Base-by-base conservation (phyloP, 2,329 filamentous ascomycete species). In the Sphaerostilbella broomeana region DNA sequence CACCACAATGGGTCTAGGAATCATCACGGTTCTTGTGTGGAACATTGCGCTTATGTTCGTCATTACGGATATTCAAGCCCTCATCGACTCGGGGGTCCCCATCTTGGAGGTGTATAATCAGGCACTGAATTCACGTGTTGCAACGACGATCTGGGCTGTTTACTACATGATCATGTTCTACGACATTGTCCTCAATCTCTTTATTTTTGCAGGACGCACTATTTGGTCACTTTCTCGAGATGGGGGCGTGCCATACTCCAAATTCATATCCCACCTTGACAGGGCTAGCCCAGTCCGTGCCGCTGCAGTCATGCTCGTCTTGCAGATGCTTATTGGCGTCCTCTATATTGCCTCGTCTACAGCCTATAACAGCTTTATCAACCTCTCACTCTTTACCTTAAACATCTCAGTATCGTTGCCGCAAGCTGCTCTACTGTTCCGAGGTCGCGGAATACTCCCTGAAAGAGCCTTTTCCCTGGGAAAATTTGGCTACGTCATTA, bases 101-200 rank as follows among this genome's bases (percentile, higher is more conserved):
- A 53, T 54, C 4, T 18, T 54, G 0, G 51, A 54, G 22, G 48
- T 54, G 3, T 54, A 52, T 20, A 52, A 45, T 17, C 51, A 54
- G 18, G 44, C 51, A 1, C 31, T 52, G 2, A 49, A 50, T 21
- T 51, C 49, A 4, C 39, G 40, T 2, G 50, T 51, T n/a, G 51
- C 50, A 1, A 53, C 51, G 1, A 54, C 51, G 0, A 50, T 54
- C 18, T 54, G 48, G 47, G 43, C 43, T 1, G 43, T 54, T 2
- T 54, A 51, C 28, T 54, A 52, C 18, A 52, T 54, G 6, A 13
- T 54, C 15, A 46, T 54, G 46, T 54, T 54, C 31, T 54, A 54
- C 42, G 51, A 52, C 9, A 54, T 54, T 15, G 50, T 52, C 2
- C 28, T 54, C 17, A 54, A 54, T 10, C 28, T 52, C 0, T 52